Percentiles rank a stretch among this genome's conserved stretches.
phyloP scores from a whole-genome alignment of 768 basidiomycete species.

The Artomyces pyxidatus region DNA sequence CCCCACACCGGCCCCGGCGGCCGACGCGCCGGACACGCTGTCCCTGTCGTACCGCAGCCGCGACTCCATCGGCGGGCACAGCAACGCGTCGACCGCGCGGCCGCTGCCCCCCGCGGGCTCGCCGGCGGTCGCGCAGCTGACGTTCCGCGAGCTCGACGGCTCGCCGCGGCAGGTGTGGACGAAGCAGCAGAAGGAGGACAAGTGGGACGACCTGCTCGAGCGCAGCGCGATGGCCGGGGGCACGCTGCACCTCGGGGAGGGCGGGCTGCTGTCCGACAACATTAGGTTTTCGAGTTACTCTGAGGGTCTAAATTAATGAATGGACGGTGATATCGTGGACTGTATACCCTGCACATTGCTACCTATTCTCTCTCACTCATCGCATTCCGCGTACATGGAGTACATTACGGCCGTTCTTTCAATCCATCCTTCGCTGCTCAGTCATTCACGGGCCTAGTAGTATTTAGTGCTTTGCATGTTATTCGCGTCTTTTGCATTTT shows the following conservation, averaged over 20 bases:
- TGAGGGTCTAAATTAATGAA: background rate
- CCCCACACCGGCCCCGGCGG: slow-evolving; percentile 14
- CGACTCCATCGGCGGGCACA: slow-evolving; percentile 17
- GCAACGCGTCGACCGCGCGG: slow-evolving; percentile 24
- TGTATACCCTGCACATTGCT: background rate
- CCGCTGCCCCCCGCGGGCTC: slow-evolving; percentile 12
- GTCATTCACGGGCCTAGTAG: too few species aligned
- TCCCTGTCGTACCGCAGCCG: background rate
- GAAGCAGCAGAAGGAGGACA: slow-evolving; percentile 62
- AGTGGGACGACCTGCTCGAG: slow-evolving; percentile 63
- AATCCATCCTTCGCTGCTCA: too few species aligned
- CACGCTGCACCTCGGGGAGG: slow-evolving; percentile 48
- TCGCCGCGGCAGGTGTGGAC: slow-evolving; percentile 35
- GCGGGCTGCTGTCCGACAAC: slow-evolving; percentile 36
- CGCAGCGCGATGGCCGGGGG: slow-evolving; percentile 66
- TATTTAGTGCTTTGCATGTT: too few species aligned
- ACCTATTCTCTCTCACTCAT: background rate
- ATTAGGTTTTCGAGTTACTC: slow-evolving; percentile 30
- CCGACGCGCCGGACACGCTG: background rate
- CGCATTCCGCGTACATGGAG: background rate
- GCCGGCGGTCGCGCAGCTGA: slow-evolving; percentile 26
- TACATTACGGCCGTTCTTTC: too few species aligned
- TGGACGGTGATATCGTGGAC: background rate
- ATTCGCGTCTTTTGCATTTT: too few species aligned
- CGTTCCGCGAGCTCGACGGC: slow-evolving; percentile 41